Conservation (phyloP, 345 rosid species). For the Bruguiera sexangula region DNA sequence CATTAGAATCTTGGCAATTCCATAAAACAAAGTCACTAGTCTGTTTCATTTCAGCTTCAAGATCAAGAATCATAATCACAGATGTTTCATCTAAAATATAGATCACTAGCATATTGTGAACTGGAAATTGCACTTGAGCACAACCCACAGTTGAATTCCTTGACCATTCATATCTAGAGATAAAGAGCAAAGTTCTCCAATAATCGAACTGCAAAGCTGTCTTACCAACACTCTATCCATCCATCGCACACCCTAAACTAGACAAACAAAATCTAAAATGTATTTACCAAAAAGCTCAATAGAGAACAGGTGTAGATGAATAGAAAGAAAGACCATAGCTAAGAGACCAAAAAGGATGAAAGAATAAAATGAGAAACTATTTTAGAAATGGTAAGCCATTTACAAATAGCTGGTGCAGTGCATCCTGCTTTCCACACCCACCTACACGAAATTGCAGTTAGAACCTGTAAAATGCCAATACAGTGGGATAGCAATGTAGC, state of each 20-base stretch:
- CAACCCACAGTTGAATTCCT: constrained; percentile 21
- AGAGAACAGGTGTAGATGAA: background rate
- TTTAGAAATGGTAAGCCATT: constrained; percentile 31
- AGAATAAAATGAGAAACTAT: constrained; percentile 17
- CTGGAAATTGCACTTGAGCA: constrained; percentile 11
- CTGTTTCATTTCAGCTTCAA: constrained; percentile 22
- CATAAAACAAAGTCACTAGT: constrained; percentile 24
- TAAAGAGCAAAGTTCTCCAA: constrained; percentile 26
- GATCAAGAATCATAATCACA: constrained; percentile 14
- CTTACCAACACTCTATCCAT: constrained; percentile 25
- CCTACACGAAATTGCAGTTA: constrained; percentile 30
- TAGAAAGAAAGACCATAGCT: constrained; percentile 4
- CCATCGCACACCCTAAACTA: constrained; percentile 29
- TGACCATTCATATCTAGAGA: constrained; percentile 26
- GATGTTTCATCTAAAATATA: constrained; percentile 13
- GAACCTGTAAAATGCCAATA: constrained; percentile 6
- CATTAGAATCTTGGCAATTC: constrained; percentile 20
- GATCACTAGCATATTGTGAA: constrained; percentile 11
- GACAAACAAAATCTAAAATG: constrained; percentile 12
- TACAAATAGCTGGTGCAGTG: constrained; percentile 23
- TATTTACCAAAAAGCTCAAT: background rate
- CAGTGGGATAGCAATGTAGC: background rate
- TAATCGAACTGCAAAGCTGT: constrained; percentile 9
- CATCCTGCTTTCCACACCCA: constrained; percentile 34
- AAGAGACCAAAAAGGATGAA: constrained; percentile 2